Evolutionary conservation across 139 green algal genomes (phyloP), one percentile per base, ranked within the genome.

Genomic region (Chlorella sorokiniana): DNA sequence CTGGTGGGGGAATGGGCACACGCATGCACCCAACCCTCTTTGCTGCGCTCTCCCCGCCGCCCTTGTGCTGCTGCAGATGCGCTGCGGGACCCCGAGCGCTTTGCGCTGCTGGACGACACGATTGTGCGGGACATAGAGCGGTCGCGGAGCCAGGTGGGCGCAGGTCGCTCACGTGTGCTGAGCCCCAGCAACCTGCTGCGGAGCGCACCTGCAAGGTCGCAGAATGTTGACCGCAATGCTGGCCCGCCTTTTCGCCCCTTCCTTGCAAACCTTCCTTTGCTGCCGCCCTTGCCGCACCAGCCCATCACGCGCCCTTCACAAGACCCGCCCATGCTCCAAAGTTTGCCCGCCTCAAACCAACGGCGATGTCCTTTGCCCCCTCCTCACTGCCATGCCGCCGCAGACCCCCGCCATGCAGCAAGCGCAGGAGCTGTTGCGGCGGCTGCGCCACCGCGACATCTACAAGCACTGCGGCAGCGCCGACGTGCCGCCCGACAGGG

Each of bases 81-180:
- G 22, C 51, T 75, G 69, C 86, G 81, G 29, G 42, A 76, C 56
- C 79, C 86, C 4, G 23, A 80, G 4, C 33, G 82, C 27, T 96
- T 93, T 81, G 76, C 91, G 2, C 72, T 86, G 35, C 81, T 96
- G 63, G 90, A 95, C 75, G 91, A 95, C 84, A 91, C 85, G 11
- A 41, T 96, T 1, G 52, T 95, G 35, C 79, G 82, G 38, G 37
- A 77, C 38, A 87, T 83, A 2, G 67, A 83, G 64, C 41, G 40
- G 23, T 62, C 51, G 4, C 0, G 1, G 20, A 76, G 63, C 63
- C 51, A 65, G 45, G 73, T 69, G 37, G 20, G 69, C 0, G 63
- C n/a, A n/a, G n/a, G n/a, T n/a, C n/a, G n/a, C n/a, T n/a, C n/a
- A n/a, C n/a, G n/a, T n/a, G 65, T 2, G 18, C 20, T 2, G 20